Base-by-base conservation (phyloP, 148 eudicot species). In the Vaccinium corymbosum region DNA sequence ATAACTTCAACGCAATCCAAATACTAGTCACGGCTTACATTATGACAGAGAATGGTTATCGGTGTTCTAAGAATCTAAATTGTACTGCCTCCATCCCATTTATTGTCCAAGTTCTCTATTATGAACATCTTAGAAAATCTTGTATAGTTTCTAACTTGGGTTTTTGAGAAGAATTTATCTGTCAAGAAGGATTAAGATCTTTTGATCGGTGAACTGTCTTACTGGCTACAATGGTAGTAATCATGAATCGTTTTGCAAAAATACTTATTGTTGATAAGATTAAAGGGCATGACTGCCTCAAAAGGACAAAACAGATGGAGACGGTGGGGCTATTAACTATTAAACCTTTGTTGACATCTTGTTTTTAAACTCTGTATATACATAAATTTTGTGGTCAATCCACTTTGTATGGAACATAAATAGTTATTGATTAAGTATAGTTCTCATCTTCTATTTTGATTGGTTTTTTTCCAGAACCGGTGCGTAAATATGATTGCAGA, bases 401-500 rank as follows among this genome's bases (percentile, higher is more conserved):
- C 2, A 62, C 29, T 62, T 22, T 22, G 6, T 22, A 61, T 64
- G 70, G 29, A 64, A 59, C 20, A 7, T 17, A 20, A 61, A 9
- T 61, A 61, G 12, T 52, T 1, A 52, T 22, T 64, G 71, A 25
- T 22, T 27, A 25, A 66, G 6, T 66, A 66, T 10, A 64, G 71
- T 38, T 38, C 48, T 66, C 72, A 25, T 66, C 4, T 8, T 52
- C 15, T 77, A 49, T 51, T 22, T 22, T 29, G 35, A 4, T 56
- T 55, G 12, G 16, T 8, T 32, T 8, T 7, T 75, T 72, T 64
- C 71, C 84, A 85, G 85, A 86, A 86, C 56, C 77, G 88, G 3
- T 86, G 87, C 16, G 87, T 86, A 78, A 86, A 86, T 29, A 86
- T 82, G 79, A 86, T 86, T 38, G 87, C 87, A 12, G 52, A 82